These are phyloP conservation scores for Apiotrichum gracile DNA, from an alignment of 1,284 basidiomycete genomes.

Conservation along the genomic window DNA sequence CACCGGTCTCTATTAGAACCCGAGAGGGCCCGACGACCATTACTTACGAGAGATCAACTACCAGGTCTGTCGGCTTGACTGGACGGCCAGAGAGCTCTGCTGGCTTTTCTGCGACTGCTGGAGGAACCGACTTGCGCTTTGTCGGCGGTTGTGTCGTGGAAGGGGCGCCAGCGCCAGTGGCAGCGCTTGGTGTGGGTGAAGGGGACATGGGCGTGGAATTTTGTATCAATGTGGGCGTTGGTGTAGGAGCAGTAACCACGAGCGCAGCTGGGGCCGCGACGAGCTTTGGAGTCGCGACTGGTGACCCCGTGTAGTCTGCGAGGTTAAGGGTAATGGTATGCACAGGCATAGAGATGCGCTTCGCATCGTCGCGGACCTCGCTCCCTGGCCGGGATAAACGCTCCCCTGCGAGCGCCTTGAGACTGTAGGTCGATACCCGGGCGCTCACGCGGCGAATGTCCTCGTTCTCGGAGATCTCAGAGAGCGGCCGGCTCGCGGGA, in stretches of 20 bases:
- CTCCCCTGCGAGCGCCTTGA: slow-evolving; percentile 11
- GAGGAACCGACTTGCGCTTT: slow-evolving; percentile 7
- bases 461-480: slow-evolving; percentile 19
- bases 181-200: not conserved
- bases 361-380: slow-evolving; percentile 25
- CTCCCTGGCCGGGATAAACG: slow-evolving; percentile 24
- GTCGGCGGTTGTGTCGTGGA: not conserved
- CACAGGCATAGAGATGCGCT: slow-evolving; percentile 22
- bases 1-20: not conserved
- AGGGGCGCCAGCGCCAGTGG: not conserved
- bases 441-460: slow-evolving; percentile 13
- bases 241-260: slow-evolving; percentile 6
- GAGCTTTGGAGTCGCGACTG: slow-evolving; percentile 1
- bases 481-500: slow-evolving; percentile 11
- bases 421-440: slow-evolving; percentile 15
- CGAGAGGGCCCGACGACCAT: not conserved
- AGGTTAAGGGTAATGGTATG: slow-evolving; percentile 43
- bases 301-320: slow-evolving; percentile 25
- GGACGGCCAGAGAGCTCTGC: not conserved
- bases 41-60: slow-evolving; percentile 14
- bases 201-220: not conserved
- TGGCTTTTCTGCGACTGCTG: slow-evolving; percentile 2
- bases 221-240: not conserved
- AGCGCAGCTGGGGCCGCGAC: slow-evolving; percentile 2
- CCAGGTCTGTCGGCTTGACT: not conserved